These are phyloP conservation scores for Symbiodinium pilosum DNA, from an alignment of 73 alveolate genomes.

Conservation along the genomic window DNA sequence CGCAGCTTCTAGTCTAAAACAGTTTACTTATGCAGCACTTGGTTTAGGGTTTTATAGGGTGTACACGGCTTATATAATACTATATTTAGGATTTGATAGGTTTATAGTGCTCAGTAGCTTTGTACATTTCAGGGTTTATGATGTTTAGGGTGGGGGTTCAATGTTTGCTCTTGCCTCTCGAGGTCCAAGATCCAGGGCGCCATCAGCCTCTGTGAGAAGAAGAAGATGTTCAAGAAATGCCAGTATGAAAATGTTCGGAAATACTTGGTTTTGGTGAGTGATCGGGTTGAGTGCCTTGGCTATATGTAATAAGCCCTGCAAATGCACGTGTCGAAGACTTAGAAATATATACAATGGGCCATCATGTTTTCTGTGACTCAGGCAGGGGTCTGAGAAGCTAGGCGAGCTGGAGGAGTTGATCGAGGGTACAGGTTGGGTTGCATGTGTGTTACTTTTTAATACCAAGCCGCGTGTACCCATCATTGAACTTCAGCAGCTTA, in stretches of 20 bases:
- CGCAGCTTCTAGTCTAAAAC: not conserved
- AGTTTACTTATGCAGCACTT: not conserved
- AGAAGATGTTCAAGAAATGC: not conserved
- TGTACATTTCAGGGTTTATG: not conserved
- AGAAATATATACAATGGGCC: not conserved
- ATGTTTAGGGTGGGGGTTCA: too few relatives aligned
- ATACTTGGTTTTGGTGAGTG: not conserved
- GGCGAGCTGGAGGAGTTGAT: not conserved
- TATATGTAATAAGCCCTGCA: not conserved
- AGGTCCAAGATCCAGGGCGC: constrained; percentile 36
- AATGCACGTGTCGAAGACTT: not conserved
- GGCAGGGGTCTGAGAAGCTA: not conserved
- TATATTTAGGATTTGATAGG: not conserved
- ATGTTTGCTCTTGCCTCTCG: not conserved
- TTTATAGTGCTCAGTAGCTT: not conserved
- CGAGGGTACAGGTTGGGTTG: not conserved
- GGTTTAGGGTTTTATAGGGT: not conserved
- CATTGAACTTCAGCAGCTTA: not conserved
- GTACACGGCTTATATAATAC: not conserved
- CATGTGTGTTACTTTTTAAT: not conserved
- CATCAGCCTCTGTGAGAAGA: not conserved
- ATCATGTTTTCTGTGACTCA: not conserved
- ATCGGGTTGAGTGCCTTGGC: not conserved
- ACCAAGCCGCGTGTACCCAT: not conserved
- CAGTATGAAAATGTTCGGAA: not conserved